Conservation (phyloP, 2,329 filamentous ascomycete genomes). For the Aspergillus proliferans region DNA sequence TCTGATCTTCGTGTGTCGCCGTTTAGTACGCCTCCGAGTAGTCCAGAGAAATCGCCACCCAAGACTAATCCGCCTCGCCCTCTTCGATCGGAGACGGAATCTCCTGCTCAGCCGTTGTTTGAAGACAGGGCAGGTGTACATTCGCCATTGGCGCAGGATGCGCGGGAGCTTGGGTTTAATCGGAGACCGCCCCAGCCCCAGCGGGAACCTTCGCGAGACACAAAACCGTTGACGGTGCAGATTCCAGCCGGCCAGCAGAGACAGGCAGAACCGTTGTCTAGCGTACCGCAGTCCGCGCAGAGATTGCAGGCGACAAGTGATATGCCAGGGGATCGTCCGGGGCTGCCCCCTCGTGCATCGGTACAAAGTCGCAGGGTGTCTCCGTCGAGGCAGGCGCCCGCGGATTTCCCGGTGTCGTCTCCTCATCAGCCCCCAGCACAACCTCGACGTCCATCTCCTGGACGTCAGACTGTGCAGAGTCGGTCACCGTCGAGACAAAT, state of each 20-base stretch:
- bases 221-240: slow-evolving; percentile 28
- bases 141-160: slow-evolving; percentile 19
- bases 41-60: slow-evolving; percentile 53
- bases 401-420: slow-evolving; percentile 3
- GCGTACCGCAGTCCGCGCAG: slow-evolving; percentile 39
- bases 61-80: slow-evolving; percentile 16
- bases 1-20: slow-evolving; percentile 59
- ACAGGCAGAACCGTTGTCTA: slow-evolving; percentile 14
- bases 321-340: slow-evolving; percentile 42
- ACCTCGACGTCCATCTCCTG: slow-evolving; percentile 3
- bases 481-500: too few species aligned
- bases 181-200: slow-evolving; percentile 17
- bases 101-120: slow-evolving; percentile 20
- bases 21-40: slow-evolving; percentile 79
- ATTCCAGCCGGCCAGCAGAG: slow-evolving; percentile 21
- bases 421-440: not conserved
- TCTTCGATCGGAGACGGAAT: slow-evolving; percentile 20
- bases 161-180: slow-evolving; percentile 26
- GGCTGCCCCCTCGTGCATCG: slow-evolving; percentile 37
- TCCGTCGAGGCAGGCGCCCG: slow-evolving; percentile 14
- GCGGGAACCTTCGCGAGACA: slow-evolving; percentile 20
- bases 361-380: slow-evolving; percentile 16
- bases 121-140: slow-evolving; percentile 18
- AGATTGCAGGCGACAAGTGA: slow-evolving; percentile 21
- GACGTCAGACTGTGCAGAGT: not conserved